Conservation (phyloP, 2,329 filamentous ascomycete species). For the Beauveria varroae region DNA sequence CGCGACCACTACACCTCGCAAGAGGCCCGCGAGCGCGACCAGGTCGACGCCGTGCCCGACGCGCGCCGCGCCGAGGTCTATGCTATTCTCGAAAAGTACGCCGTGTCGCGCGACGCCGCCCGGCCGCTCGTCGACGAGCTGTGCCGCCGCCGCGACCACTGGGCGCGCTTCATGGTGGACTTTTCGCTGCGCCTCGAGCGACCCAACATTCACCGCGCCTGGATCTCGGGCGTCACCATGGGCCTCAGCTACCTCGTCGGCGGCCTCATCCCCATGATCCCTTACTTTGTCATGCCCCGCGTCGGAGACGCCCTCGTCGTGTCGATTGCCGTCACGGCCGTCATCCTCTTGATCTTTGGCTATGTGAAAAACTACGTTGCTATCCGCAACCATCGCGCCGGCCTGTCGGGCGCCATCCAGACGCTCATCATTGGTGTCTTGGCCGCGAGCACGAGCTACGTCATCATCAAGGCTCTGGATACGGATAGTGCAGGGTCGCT, state of each 20-base stretch:
- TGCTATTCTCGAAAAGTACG: slow-evolving; percentile 43
- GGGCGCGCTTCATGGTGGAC: slow-evolving; percentile 53
- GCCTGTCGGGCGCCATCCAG: slow-evolving; percentile 52
- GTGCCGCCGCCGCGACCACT: slow-evolving; percentile 38
- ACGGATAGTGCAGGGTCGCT: not conserved
- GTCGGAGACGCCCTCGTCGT: slow-evolving; percentile 46
- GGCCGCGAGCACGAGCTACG: slow-evolving; percentile 59
- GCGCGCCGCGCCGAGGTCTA: slow-evolving; percentile 41
- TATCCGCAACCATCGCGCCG: slow-evolving; percentile 42
- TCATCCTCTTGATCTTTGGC: slow-evolving; percentile 57
- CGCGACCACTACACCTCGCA: slow-evolving; percentile 42
- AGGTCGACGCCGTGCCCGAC: slow-evolving; percentile 35
- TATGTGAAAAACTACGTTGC: slow-evolving; percentile 54
- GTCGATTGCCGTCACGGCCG: slow-evolving; percentile 52
- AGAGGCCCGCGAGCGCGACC: slow-evolving; percentile 34
- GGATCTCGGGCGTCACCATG: slow-evolving; percentile 57
- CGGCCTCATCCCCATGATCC: slow-evolving; percentile 62
- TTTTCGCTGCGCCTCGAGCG: slow-evolving; percentile 45
- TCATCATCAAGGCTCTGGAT: slow-evolving; percentile 51
- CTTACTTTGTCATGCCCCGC: slow-evolving; percentile 53
- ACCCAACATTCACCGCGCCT: slow-evolving; percentile 34
- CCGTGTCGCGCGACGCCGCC: slow-evolving; percentile 35
- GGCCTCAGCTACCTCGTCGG: slow-evolving; percentile 63
- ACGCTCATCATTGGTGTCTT: slow-evolving; percentile 58
- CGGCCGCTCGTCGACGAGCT: slow-evolving; percentile 42